A percentile compares a stretch with the other conserved stretches of the same genome.
These are phyloP conservation scores for Neofusicoccum sp. DNA, from an alignment of 2,329 filamentous ascomycete species.

Conservation along the genomic window DNA sequence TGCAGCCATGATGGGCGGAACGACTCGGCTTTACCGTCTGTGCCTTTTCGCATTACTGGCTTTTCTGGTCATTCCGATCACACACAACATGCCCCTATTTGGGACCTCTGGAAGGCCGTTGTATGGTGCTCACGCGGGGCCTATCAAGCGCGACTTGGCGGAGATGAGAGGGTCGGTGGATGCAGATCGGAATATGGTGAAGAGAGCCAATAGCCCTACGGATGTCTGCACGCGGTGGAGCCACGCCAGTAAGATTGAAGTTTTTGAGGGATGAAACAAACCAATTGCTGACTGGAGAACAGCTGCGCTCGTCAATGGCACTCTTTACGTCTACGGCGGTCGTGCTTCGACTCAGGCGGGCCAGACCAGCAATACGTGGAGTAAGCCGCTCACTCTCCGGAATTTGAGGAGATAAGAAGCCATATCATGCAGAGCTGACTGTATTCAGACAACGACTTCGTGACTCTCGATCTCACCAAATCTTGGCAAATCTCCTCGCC, in stretches of 20 bases:
- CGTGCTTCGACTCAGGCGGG: slow-evolving; percentile 57
- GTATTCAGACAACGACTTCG: slow-evolving; percentile 64
- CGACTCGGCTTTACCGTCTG: not conserved
- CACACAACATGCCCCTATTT: not conserved
- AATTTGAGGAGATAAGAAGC: not conserved
- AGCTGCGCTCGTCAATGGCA: slow-evolving; percentile 70
- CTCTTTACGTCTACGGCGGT: slow-evolving; percentile 73
- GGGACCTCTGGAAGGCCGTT: not conserved
- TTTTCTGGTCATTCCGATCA: not conserved
- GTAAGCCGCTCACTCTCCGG: slow-evolving; percentile 42
- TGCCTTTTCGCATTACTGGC: not conserved
- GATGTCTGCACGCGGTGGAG: slow-evolving; percentile 39
- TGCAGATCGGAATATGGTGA: not conserved
- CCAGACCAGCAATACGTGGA: slow-evolving; percentile 67
- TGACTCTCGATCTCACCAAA: slow-evolving; percentile 68
- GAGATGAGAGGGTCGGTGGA: no score
- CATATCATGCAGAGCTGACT: slow-evolving; percentile 10
- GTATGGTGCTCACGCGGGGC: not conserved
- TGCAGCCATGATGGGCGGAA: not conserved
- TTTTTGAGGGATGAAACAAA: not conserved
- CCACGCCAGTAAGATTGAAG: slow-evolving; percentile 28
- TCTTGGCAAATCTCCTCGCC: slow-evolving; percentile 69
- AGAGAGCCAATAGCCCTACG: slow-evolving; percentile 32
- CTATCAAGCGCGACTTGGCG: not conserved
- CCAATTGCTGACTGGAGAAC: not conserved